Conservation (phyloP, 1,284 basidiomycete species). For the Sporisorium iseilematis-ciliati region DNA sequence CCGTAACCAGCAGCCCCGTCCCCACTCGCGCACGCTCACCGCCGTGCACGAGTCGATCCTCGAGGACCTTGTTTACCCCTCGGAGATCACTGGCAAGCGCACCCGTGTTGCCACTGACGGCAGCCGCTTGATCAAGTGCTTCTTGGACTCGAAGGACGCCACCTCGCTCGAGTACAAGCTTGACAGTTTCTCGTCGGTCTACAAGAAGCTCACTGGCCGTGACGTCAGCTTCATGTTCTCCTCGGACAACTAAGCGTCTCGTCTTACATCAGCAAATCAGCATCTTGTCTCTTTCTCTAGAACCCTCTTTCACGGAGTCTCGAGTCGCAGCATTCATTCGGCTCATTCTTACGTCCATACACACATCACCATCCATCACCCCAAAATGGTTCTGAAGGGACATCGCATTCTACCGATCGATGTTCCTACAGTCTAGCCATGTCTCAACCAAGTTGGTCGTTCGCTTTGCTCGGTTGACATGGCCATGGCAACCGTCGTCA, state of each 20-base stretch:
- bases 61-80: slow-evolving; percentile 98
- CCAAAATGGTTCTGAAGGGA: slow-evolving; percentile 23
- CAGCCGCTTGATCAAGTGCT: slow-evolving; percentile 71
- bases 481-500: slow-evolving; percentile 1
- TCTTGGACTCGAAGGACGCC: slow-evolving; percentile 97
- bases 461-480: slow-evolving; percentile 21
- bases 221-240: slow-evolving; percentile 76
- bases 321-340: slow-evolving; percentile 20
- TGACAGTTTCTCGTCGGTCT: slow-evolving; percentile 93
- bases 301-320: slow-evolving; percentile 5
- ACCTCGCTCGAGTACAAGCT: slow-evolving; percentile 99
- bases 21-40: slow-evolving; percentile 95
- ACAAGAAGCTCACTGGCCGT: slow-evolving; percentile 93
- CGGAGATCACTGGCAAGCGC: slow-evolving; percentile 98
- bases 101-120: slow-evolving; percentile 76
- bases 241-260: slow-evolving; percentile 54
- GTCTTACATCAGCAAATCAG: not conserved
- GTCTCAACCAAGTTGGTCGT: slow-evolving; percentile 16
- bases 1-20: slow-evolving; percentile 93
- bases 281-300: slow-evolving; percentile 12
- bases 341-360: slow-evolving; percentile 1
- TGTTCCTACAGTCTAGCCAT: slow-evolving; percentile 22
- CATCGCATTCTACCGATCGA: slow-evolving; percentile 5
- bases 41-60: slow-evolving; percentile 97
- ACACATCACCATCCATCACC: slow-evolving; percentile 3